Evolutionary conservation across 257 asterid species (phyloP), one percentile per base, ranked within the genome.

Genomic region (Cordia subcordata): DNA sequence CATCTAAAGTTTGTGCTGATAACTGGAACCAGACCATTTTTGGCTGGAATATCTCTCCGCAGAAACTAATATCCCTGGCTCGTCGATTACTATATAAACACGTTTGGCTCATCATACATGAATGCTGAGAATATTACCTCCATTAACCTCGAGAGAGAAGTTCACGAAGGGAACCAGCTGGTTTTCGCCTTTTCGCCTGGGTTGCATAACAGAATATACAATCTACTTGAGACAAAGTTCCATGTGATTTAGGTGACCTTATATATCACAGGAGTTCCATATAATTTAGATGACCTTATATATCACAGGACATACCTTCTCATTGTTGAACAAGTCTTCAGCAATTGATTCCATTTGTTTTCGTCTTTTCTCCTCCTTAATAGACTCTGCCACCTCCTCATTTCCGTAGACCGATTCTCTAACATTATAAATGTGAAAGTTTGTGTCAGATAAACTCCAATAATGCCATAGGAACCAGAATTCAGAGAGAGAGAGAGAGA

Each of bases 311-410:
- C 73, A 14, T 21, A 85, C 98, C 96, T 83, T 87, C 68, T 84
- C 89, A 42, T 72, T 68, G 72, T 88, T 84, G 61, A 93, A 93
- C n/a, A 89, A 73, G 75, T 88, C 97, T 35, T 93, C 99, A 8
- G 95, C 95, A 50, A 85, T 73, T 60, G 96, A 94, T 75, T 93
- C 97, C 97, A 82, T 83, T 79, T 86, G 84, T 75, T 83, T 89
- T 61, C 95, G 85, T 69, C 72, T 85, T 65, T 81, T 85, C 83
- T 93, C 97, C 72, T 79, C 94, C 77, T 79, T 84, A 5, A 84
- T 40, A 32, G 84, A 80, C 74, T 85, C 83, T 11, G 83, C 82
- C 19, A 82, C 82, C 52, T 84, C 87, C 71, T 85, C 94, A 40
- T 71, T 79, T 55, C 94, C 93, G 60, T 75, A 81, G 63, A 83